Conservation (phyloP, 768 basidiomycete genomes). For the Dendrothele bispora region DNA sequence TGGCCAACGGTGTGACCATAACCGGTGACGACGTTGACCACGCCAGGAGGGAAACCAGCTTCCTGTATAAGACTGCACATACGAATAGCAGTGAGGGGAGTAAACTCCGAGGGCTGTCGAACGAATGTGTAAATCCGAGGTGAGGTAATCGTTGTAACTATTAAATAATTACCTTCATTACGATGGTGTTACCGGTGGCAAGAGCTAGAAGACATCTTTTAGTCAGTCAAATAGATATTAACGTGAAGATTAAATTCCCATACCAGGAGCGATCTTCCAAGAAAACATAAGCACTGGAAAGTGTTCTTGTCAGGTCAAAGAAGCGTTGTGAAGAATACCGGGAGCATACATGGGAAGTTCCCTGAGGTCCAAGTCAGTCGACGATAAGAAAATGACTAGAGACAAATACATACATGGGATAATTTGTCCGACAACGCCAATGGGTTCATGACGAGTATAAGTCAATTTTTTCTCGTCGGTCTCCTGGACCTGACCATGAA, state of each 20-base stretch:
- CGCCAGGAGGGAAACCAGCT: constrained; percentile 53
- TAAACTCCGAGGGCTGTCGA: constrained; percentile 51
- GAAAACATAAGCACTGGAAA: constrained; percentile 36
- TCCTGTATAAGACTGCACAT: constrained; percentile 44
- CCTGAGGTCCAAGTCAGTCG: no score
- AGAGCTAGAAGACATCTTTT: constrained; percentile 34
- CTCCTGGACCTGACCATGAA: constrained; percentile 35
- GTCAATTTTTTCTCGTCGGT: constrained; percentile 38
- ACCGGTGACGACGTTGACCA: constrained; percentile 74
- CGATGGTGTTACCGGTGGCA: constrained; percentile 58
- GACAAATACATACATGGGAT: constrained; percentile 2
- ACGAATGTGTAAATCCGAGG: no score
- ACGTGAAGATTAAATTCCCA: background rate
- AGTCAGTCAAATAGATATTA: background rate
- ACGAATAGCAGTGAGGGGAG: constrained; percentile 52
- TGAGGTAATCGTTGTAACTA: background rate
- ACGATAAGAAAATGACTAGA: background rate
- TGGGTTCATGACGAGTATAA: constrained; percentile 64
- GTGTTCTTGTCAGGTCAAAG: background rate
- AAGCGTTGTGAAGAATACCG: background rate
- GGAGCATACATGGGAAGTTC: constrained; percentile 46
- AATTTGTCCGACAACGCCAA: constrained; percentile 43
- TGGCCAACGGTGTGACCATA: constrained; percentile 68
- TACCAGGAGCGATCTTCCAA: constrained; percentile 54
- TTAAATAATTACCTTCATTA: constrained; percentile 32